Percentiles rank a stretch among this genome's conserved stretches.
phyloP scores from a whole-genome alignment of 1,139 yeast species.

The Blastobotrys persicus region DNA sequence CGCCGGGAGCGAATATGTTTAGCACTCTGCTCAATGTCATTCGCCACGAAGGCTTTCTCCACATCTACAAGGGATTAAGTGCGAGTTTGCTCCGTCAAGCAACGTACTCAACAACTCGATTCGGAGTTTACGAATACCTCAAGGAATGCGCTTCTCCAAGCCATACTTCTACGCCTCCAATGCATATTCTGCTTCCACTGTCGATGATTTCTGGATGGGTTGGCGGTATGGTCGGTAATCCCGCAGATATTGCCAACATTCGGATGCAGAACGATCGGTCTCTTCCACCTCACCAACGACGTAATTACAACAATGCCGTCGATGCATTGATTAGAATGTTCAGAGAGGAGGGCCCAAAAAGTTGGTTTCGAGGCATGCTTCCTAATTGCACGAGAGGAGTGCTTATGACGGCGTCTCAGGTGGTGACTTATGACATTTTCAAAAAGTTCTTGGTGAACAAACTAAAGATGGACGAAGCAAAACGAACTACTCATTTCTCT shows the following conservation, averaged over 20 bases:
- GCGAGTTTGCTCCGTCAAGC: slow-evolving; percentile 85
- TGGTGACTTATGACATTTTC: slow-evolving; percentile 80
- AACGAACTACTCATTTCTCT: slow-evolving; percentile 69
- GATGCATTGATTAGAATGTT: slow-evolving; percentile 66
- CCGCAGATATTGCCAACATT: slow-evolving; percentile 83
- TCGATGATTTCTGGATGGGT: slow-evolving; percentile 82
- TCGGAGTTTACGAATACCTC: slow-evolving; percentile 76
- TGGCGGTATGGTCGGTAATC: slow-evolving; percentile 86
- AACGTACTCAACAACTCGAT: slow-evolving; percentile 81
- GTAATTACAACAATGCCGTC: slow-evolving; percentile 75
- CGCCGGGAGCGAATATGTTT: slow-evolving; percentile 55
- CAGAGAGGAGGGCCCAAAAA: slow-evolving; percentile 57
- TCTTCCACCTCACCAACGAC: slow-evolving; percentile 59
- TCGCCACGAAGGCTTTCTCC: slow-evolving; percentile 61
- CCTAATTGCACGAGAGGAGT: slow-evolving; percentile 82
- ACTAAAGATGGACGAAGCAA: slow-evolving; percentile 54
- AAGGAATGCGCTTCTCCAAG: slow-evolving; percentile 48
- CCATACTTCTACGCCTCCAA: slow-evolving; percentile 40
- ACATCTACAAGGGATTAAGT: slow-evolving; percentile 73
- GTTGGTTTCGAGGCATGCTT: slow-evolving; percentile 69
- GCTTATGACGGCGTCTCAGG: slow-evolving; percentile 89
- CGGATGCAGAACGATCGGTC: slow-evolving; percentile 89
- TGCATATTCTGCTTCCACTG: slow-evolving; percentile 58
- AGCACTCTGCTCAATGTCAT: slow-evolving; percentile 62
- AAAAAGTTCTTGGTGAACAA: slow-evolving; percentile 57